These are phyloP conservation scores for Euphorbia tirucalli DNA, from an alignment of 345 rosid genomes.

Conservation along the genomic window DNA sequence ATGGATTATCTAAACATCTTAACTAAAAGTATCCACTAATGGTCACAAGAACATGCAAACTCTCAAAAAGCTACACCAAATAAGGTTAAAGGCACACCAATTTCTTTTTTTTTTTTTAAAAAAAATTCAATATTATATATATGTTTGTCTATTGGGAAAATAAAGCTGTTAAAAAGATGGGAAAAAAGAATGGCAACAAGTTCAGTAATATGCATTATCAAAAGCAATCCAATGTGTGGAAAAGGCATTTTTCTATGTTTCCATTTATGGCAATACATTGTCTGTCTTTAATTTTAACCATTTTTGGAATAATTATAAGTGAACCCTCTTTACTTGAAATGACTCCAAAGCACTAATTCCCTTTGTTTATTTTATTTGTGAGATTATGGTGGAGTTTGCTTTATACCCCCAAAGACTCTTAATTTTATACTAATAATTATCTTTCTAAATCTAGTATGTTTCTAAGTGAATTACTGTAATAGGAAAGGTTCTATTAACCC, in stretches of 20 bases:
- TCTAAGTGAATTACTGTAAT: background rate
- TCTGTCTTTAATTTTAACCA: slow-evolving; percentile 2
- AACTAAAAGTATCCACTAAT: background rate
- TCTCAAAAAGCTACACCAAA: background rate
- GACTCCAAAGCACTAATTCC: slow-evolving; percentile 30
- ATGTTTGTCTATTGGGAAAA: background rate
- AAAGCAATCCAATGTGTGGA: slow-evolving; percentile 10
- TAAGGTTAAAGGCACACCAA: too few species aligned
- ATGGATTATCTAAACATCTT: too few species aligned
- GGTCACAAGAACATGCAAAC: background rate
- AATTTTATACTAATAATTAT: background rate
- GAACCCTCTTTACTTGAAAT: slow-evolving; percentile 29
- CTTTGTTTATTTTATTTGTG: background rate
- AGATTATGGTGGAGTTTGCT: slow-evolving; percentile 31
- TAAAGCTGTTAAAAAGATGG: background rate
- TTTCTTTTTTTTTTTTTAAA: too few species aligned
- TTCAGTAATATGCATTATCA: background rate
- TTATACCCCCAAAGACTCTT: slow-evolving; percentile 20
- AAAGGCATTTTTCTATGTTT: slow-evolving; percentile 10
- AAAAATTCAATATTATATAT: too few species aligned
- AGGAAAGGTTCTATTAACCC: slow-evolving; percentile 30
- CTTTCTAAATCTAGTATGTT: slow-evolving; percentile 3
- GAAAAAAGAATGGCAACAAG: background rate
- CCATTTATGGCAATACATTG: slow-evolving; percentile 10
- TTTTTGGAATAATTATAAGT: background rate